Conservation (phyloP, 1,284 basidiomycete genomes). For the Puccinia horiana region DNA sequence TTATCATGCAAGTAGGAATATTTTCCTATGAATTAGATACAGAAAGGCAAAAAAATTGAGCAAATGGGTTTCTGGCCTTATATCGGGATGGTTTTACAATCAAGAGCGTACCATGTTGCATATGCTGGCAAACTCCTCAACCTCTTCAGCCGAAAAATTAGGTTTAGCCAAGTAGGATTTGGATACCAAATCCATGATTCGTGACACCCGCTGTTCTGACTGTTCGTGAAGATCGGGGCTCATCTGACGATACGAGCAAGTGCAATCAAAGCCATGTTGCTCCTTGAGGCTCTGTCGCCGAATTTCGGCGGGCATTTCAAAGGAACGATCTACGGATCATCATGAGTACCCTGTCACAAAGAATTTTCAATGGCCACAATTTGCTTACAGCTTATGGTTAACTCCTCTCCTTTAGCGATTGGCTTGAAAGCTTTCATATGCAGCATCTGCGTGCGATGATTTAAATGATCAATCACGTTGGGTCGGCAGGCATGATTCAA, state of each 20-base stretch:
- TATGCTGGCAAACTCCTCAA: background rate
- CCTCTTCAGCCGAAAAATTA: background rate
- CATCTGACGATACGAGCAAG: conserved; percentile 27
- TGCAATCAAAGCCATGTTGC: background rate
- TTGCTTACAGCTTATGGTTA: conserved; percentile 23
- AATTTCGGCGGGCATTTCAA: background rate
- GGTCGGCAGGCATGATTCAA: conserved; percentile 43
- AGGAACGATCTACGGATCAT: background rate
- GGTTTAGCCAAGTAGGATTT: background rate
- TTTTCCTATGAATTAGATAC: conserved; percentile 9
- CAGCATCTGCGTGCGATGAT: background rate
- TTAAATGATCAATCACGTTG: too few relatives aligned
- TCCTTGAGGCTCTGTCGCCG: background rate
- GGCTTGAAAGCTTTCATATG: conserved; percentile 8
- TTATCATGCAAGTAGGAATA: background rate
- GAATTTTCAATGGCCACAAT: background rate
- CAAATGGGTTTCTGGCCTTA: background rate
- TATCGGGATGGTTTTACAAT: background rate
- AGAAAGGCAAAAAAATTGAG: background rate
- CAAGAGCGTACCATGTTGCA: background rate
- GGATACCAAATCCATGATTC: background rate
- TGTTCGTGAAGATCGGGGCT: background rate
- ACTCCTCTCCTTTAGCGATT: conserved; percentile 23
- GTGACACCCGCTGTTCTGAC: conserved; percentile 16
- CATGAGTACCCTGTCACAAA: background rate